Percentiles rank a stretch among this genome's conserved stretches.
Evolutionary conservation across 805 yeast genomes (phyloP).

Genomic region (Blastobotrys parvus): DNA sequence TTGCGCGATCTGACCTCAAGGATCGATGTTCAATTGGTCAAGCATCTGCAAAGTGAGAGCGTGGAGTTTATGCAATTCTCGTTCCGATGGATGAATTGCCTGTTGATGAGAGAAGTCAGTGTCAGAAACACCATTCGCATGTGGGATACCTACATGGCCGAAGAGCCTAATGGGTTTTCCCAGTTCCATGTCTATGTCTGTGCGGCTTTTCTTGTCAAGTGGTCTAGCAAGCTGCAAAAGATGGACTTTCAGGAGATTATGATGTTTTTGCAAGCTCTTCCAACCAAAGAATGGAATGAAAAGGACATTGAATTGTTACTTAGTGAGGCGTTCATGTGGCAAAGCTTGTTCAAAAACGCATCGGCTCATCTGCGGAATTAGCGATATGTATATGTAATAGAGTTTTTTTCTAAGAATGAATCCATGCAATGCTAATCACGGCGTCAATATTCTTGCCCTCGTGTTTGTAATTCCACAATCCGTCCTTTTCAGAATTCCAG

Average conservation of each 20-base stretch:
- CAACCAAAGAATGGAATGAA: conserved; percentile 78
- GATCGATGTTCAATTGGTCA: conserved; percentile 65
- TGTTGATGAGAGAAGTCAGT: conserved; percentile 86
- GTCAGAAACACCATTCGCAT: conserved; percentile 74
- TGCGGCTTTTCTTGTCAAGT: conserved; percentile 88
- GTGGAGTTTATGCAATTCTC: conserved; percentile 94
- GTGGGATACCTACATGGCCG: conserved; percentile 89
- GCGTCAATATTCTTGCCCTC: conserved; percentile 15
- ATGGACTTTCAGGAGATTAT: conserved; percentile 95
- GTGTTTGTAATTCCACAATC: conserved; percentile 19
- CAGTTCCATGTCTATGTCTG: conserved; percentile 95
- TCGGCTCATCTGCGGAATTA: conserved; percentile 81
- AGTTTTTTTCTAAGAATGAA: conserved; percentile 6
- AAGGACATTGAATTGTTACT: conserved; percentile 84
- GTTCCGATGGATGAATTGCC: conserved; percentile 98
- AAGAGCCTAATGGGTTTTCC: conserved; percentile 61
- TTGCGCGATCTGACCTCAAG: conserved; percentile 68
- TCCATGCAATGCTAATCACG: conserved; percentile 19
- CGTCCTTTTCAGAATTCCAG: conserved; percentile 21
- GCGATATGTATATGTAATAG: too few relatives aligned
- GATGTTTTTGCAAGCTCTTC: conserved; percentile 84
- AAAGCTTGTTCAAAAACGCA: conserved; percentile 82
- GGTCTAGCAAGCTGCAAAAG: conserved; percentile 65
- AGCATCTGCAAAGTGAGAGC: conserved; percentile 70
- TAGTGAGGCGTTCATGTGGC: conserved; percentile 97